Evolutionary conservation across 2,329 filamentous ascomycete genomes (phyloP).

Genomic region (Remersonia thermophila): DNA sequence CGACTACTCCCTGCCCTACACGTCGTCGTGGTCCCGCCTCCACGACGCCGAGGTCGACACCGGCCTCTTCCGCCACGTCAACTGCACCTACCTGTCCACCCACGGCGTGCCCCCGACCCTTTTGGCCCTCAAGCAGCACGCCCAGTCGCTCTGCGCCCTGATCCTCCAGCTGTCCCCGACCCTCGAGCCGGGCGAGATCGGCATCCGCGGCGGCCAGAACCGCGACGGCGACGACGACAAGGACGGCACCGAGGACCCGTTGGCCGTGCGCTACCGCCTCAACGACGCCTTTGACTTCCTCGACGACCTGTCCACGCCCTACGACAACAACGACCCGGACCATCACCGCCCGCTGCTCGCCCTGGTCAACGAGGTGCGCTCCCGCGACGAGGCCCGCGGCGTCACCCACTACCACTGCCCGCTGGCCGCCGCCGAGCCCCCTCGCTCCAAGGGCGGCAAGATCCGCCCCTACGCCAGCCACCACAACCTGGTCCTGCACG

Average conservation of each 20-base stretch:
- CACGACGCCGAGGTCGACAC: conserved; percentile 19
- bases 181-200: conserved; percentile 21
- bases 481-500: conserved; percentile 40
- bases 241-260: not conserved
- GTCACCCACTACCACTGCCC: conserved; percentile 34
- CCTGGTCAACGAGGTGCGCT: conserved; percentile 33
- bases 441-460: conserved; percentile 14
- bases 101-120: conserved; percentile 39
- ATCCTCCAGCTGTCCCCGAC: conserved; percentile 36
- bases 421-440: conserved; percentile 20
- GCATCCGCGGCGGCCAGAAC: not conserved
- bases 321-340: conserved; percentile 34
- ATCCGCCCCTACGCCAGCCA: conserved; percentile 32
- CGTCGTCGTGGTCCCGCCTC: conserved; percentile 26
- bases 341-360: conserved; percentile 36
- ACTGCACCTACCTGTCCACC: conserved; percentile 46
- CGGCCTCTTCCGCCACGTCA: conserved; percentile 34
- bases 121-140: conserved; percentile 46
- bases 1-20: conserved; percentile 30
- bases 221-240: conserved; percentile 8
- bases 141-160: conserved; percentile 42
- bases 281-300: conserved; percentile 47
- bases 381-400: conserved; percentile 29
- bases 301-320: conserved; percentile 35
- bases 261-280: conserved; percentile 22